Base-by-base conservation (phyloP, 805 yeast species). In the Metahyphopichia silvanorum region DNA sequence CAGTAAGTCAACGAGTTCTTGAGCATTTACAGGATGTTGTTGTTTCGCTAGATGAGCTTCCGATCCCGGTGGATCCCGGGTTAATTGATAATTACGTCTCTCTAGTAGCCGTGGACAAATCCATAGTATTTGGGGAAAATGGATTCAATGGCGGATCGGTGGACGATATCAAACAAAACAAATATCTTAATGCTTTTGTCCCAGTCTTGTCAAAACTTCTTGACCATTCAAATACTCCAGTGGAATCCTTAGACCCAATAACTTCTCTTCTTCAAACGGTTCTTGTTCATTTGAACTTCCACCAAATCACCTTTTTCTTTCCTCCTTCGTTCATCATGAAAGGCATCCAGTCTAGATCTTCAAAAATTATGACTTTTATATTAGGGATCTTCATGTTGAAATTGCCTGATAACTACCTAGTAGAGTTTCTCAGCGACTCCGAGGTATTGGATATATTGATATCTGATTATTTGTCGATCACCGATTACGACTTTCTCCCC, bases 261-360 rank as follows among this genome's bases (percentile, higher is more conserved):
- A 27, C 23, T 13, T 11, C 11, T n/a, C 18, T 27, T 8, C 22
- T 27, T 16, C n/a, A 27, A 10, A n/a, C 19, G 11, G 18, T 27
- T 13, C 14, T 27, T 13, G 9, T n/a, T 10, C n/a, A 27, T 18
- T 16, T 27, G 12, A 18, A 13, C 11, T 27, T 27, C 19, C 8
- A 7, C n/a, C 30, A 27, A 20, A 27, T 27, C 10, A 11, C 12
- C 16, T 27, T 18, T 20, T 27, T 27, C 13, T 27, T n/a, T 11
- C 22, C 30, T 6, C 10, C 10, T 18, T 21, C 17, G 10, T 27
- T 16, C 19, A 27, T 27, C 10, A n/a, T 18, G 11, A 16, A 16
- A 13, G 30, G 30, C 12, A 12, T 27, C 3, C 21, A 20, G 6
- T 17, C 30, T 6, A 10, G 12, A 11, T n/a, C 23, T 18, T 11